A percentile compares a stretch with the other conserved stretches of the same genome.
phyloP scores from a whole-genome alignment of 2,329 filamentous ascomycete species.

The Penicillium sp. region DNA sequence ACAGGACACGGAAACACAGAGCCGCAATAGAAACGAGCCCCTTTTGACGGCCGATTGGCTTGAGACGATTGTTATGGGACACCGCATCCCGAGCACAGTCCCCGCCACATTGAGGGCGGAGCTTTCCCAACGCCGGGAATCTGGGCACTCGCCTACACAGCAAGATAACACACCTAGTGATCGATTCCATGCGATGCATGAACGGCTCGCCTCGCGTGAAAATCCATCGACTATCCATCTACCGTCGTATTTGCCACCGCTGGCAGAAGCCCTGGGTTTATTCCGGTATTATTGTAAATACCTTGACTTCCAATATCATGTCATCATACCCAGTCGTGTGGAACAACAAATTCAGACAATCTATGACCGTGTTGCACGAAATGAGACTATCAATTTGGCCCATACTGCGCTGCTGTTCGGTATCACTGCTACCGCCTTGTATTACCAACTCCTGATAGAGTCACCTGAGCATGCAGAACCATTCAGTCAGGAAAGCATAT shows the following conservation, averaged over 20 bases:
- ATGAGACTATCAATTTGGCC: slow-evolving; percentile 19
- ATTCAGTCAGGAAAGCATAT: slow-evolving; percentile 28
- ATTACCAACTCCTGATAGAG: slow-evolving; percentile 23
- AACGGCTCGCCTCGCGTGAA: slow-evolving; percentile 13
- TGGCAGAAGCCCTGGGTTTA: slow-evolving; percentile 29
- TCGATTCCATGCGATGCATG: background rate
- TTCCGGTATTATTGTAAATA: slow-evolving; percentile 35
- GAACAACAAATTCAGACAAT: slow-evolving; percentile 28
- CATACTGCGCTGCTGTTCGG: slow-evolving; percentile 37
- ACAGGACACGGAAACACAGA: background rate
- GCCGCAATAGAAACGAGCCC: slow-evolving; percentile 17
- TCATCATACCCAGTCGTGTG: slow-evolving; percentile 29
- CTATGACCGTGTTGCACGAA: slow-evolving; percentile 27
- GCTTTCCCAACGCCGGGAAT: slow-evolving; percentile 8
- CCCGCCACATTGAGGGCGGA: slow-evolving; percentile 20
- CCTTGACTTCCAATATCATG: slow-evolving; percentile 38
- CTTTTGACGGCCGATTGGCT: slow-evolving; percentile 28
- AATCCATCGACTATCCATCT: slow-evolving; percentile 24
- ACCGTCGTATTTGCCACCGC: slow-evolving; percentile 26
- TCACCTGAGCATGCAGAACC: slow-evolving; percentile 20
- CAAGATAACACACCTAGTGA: background rate
- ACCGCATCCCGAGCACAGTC: slow-evolving; percentile 24
- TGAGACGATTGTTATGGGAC: slow-evolving; percentile 31
- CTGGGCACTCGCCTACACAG: background rate
- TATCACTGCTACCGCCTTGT: slow-evolving; percentile 33